Percentiles rank a stretch among this genome's conserved stretches.
Evolutionary conservation across 139 green algal species (phyloP).

Genomic region (Limnomonas spitsbergensis): DNA sequence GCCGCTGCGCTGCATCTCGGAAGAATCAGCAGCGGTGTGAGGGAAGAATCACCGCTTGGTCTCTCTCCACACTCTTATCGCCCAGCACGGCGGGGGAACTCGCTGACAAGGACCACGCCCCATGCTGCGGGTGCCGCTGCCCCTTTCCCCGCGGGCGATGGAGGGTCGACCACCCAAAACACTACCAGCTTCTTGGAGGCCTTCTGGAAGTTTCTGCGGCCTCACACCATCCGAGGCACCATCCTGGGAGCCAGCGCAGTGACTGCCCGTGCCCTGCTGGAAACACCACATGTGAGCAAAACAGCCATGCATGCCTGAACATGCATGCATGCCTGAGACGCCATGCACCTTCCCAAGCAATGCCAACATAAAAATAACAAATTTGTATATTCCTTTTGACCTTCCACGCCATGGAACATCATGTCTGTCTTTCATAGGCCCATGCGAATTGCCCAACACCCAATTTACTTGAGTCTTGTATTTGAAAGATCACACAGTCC

Average conservation of each 20-base stretch:
- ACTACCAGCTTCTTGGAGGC: constrained; percentile 65
- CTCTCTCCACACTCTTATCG: too few species aligned
- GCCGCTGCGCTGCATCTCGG: too few species aligned
- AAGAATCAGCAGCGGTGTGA: too few species aligned
- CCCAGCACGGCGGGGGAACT: too few species aligned
- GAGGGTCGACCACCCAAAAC: background rate
- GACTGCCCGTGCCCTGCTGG: constrained; percentile 32
- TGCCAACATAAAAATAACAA: background rate
- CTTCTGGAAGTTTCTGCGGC: constrained; percentile 97
- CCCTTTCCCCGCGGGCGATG: background rate
- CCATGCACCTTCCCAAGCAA: background rate
- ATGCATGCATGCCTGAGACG: background rate
- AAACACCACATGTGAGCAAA: too few species aligned
- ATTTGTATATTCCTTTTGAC: background rate
- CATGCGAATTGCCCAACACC: too few species aligned
- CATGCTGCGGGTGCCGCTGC: background rate
- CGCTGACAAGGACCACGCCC: background rate
- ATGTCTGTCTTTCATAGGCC: too few species aligned
- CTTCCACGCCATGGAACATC: too few species aligned
- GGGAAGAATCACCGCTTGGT: too few species aligned
- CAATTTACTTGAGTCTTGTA: too few species aligned
- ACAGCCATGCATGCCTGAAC: too few species aligned
- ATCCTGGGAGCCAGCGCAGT: constrained; percentile 85
- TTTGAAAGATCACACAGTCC: too few species aligned
- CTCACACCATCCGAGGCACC: constrained; percentile 92